Evolutionary conservation across 306 rosid genomes (phyloP).

Genomic region (Coriaria nepalensis): DNA sequence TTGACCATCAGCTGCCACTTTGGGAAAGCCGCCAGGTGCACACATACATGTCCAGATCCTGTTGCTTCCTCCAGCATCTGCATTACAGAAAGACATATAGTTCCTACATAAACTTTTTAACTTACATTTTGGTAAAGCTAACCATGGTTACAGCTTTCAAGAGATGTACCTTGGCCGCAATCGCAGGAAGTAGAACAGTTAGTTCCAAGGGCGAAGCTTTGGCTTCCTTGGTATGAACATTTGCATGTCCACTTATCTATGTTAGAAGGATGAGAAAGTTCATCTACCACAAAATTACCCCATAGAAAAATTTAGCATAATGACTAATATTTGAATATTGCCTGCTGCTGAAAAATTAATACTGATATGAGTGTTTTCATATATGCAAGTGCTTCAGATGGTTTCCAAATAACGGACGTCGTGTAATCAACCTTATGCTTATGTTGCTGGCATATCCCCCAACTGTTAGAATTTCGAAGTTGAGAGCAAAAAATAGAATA

Average conservation of each 20-base stretch:
- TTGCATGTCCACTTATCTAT: constrained; percentile 61
- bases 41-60: constrained; percentile 68
- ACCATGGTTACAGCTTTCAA: no score
- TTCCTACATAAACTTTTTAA: not conserved
- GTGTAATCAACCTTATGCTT: no score
- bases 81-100: constrained; percentile 6
- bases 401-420: no score
- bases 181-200: constrained; percentile 81
- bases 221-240: constrained; percentile 44
- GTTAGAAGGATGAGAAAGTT: constrained; percentile 28
- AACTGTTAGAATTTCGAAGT: no score
- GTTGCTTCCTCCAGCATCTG: constrained; percentile 39
- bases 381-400: constrained; percentile 5
- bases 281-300: constrained; percentile 31
- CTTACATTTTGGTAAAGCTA: no score
- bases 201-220: constrained; percentile 28
- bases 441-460: no score
- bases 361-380: constrained; percentile 1
- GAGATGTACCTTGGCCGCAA: constrained; percentile 53
- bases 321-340: constrained; percentile 4
- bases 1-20: constrained; percentile 38
- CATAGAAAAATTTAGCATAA: constrained; percentile 13
- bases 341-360: not conserved
- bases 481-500: no score
- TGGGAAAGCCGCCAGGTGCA: constrained; percentile 52